Conservation (phyloP, 2,329 filamentous ascomycete genomes). For the Pyricularia sp. region DNA sequence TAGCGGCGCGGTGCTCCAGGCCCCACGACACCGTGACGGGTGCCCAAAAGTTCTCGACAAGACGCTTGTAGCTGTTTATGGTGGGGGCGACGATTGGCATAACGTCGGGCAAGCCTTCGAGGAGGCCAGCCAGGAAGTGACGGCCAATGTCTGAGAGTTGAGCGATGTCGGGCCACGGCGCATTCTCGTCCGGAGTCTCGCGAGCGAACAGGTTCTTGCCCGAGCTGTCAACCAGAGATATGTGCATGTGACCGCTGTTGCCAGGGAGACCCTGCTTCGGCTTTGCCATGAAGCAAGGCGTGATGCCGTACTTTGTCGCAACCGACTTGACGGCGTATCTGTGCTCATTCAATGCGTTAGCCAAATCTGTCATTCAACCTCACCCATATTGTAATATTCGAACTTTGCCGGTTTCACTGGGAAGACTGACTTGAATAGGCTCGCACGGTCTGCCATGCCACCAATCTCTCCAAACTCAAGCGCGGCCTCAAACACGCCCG, state of each 20-base stretch:
- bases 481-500: constrained; percentile 91
- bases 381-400: not conserved
- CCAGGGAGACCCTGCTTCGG: constrained; percentile 83
- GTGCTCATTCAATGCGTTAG: not conserved
- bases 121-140: constrained; percentile 84
- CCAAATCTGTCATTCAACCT: not conserved
- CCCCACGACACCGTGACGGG: constrained; percentile 98
- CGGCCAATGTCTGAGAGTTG: constrained; percentile 80
- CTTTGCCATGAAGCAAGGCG: constrained; percentile 98
- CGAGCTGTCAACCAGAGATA: constrained; percentile 75
- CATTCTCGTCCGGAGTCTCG: constrained; percentile 58
- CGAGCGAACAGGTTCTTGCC: constrained; percentile 80
- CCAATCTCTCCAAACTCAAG: constrained; percentile 82
- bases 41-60: constrained; percentile 99
- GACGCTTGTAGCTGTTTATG: constrained; percentile 94
- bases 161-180: constrained; percentile 66
- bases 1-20: constrained; percentile 86
- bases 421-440: constrained; percentile 64
- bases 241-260: constrained; percentile 92
- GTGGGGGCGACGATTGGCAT: constrained; percentile 95
- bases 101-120: constrained; percentile 83
- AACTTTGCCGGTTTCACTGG: not conserved
- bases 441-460: constrained; percentile 85
- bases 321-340: constrained; percentile 83
- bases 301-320: constrained; percentile 79